phyloP scores from a whole-genome alignment of 2,329 filamentous ascomycete species.

The Biscogniauxia mediterranea region DNA sequence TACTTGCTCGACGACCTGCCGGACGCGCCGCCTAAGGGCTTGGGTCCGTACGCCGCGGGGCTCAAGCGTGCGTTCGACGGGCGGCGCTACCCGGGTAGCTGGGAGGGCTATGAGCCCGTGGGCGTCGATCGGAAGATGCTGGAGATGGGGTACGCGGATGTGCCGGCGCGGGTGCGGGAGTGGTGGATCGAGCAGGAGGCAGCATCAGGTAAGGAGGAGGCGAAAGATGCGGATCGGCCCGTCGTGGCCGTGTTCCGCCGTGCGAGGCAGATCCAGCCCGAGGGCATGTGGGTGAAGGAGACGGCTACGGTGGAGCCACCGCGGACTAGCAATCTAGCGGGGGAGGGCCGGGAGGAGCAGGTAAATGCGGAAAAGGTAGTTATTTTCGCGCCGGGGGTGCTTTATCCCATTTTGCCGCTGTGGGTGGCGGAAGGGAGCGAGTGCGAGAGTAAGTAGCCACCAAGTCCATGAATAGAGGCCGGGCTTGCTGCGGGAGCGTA shows the following conservation, averaged over 20 bases:
- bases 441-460: constrained; percentile 40
- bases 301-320: constrained; percentile 23
- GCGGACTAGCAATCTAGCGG: neutral
- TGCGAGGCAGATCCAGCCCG: constrained; percentile 28
- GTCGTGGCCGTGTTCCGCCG: neutral
- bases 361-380: constrained; percentile 31
- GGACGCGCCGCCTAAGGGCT: constrained; percentile 36
- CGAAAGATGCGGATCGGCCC: constrained; percentile 19
- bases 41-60: constrained; percentile 39
- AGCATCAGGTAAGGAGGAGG: neutral
- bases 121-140: constrained; percentile 47
- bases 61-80: constrained; percentile 41
- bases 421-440: constrained; percentile 45
- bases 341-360: neutral
- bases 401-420: constrained; percentile 49
- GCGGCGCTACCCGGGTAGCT: constrained; percentile 49
- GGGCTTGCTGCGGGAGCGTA: neutral
- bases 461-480: no score
- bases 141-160: constrained; percentile 43
- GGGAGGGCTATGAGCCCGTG: constrained; percentile 53
- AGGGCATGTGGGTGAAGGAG: constrained; percentile 30
- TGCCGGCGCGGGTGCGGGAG: constrained; percentile 43
- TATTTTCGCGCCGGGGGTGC: constrained; percentile 52
- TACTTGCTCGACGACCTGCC: constrained; percentile 45
- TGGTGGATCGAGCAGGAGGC: constrained; percentile 46